Evolutionary conservation across 139 green algal species (phyloP).

Genomic region (Deuterostichococcus epilithicus): DNA sequence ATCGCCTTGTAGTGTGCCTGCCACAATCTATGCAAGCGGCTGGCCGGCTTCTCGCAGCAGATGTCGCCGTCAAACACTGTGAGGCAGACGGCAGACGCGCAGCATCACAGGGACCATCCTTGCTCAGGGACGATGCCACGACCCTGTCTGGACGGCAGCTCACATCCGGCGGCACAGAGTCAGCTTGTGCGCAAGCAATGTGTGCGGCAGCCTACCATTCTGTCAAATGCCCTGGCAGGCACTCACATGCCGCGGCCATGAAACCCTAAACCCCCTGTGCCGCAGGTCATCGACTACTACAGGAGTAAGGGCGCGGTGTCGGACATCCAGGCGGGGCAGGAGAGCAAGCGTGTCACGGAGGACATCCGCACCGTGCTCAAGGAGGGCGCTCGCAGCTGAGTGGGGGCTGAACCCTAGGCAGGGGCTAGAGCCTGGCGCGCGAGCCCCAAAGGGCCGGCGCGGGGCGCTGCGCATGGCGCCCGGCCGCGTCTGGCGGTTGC

Average conservation of each 20-base stretch:
- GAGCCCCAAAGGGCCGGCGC: too few species aligned
- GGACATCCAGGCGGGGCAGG: constrained; percentile 56
- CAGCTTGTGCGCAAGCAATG: neutral
- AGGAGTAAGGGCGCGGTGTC: constrained; percentile 38
- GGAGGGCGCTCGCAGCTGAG: neutral
- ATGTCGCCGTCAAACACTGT: neutral
- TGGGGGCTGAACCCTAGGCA: too few species aligned
- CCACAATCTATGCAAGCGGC: neutral
- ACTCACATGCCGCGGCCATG: neutral
- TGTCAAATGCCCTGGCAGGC: neutral
- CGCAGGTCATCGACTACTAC: constrained; percentile 69
- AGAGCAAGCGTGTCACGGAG: constrained; percentile 47
- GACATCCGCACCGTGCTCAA: constrained; percentile 54
- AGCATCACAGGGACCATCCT: neutral
- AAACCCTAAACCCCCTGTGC: neutral
- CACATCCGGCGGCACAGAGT: too few species aligned
- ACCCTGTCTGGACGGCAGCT: neutral
- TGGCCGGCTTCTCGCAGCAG: neutral
- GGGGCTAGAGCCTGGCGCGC: too few species aligned
- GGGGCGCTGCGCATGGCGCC: too few species aligned
- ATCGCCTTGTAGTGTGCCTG: neutral
- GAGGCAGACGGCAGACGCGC: neutral
- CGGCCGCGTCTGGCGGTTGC: too few species aligned
- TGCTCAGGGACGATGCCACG: neutral
- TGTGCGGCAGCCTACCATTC: too few species aligned